These are phyloP conservation scores for Neurospora africana DNA, from an alignment of 495 filamentous ascomycete species.

Conservation along the genomic window DNA sequence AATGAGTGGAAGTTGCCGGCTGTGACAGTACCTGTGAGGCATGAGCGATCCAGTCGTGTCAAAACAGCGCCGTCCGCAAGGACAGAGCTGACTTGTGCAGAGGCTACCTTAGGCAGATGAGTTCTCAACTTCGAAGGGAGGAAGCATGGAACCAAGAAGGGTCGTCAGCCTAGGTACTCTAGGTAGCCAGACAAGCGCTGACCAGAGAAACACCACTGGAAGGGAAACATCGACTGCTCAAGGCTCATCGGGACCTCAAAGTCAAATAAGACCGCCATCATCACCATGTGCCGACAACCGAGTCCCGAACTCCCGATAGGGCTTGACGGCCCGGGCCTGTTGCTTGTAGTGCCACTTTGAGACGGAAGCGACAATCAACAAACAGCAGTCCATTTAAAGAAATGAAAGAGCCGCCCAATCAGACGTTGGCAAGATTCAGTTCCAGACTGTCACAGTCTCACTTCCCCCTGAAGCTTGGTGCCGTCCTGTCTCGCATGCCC, in stretches of 20 bases:
- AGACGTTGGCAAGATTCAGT: neutral
- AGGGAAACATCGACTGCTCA: neutral
- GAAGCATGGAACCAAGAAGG: neutral
- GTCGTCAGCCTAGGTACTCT: neutral
- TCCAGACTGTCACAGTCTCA: neutral
- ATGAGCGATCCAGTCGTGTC: neutral
- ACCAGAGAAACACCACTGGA: neutral
- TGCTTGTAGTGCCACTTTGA: neutral
- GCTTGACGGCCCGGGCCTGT: neutral
- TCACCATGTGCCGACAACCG: neutral
- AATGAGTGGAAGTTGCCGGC: neutral
- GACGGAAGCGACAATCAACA: neutral
- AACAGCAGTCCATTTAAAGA: neutral
- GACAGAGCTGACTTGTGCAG: neutral
- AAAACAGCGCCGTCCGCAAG: neutral
- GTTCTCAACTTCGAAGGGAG: neutral
- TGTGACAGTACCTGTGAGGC: neutral
- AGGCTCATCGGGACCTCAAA: neutral
- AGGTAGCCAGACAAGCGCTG: neutral
- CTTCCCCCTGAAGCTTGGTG: neutral
- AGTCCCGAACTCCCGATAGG: neutral
- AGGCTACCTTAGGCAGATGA: neutral
- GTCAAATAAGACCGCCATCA: neutral
- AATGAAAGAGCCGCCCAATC: neutral
- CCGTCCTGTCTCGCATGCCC: neutral